Conservation (phyloP, 2,329 filamentous ascomycete genomes). For the Aspergillus tubingensis region DNA sequence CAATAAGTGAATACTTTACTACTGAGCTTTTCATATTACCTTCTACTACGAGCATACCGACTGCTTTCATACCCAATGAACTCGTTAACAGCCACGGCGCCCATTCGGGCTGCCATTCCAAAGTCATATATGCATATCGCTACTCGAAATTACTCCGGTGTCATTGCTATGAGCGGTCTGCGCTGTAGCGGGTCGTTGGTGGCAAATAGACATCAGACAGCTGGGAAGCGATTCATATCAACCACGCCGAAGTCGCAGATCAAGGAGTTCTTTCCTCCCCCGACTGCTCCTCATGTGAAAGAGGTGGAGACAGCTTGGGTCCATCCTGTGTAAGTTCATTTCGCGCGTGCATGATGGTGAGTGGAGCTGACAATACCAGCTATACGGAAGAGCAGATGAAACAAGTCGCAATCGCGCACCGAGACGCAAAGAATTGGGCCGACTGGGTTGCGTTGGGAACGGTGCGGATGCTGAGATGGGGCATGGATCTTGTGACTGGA, state of each 20-base stretch:
- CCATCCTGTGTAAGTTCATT: constrained; percentile 56
- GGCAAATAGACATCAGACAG: constrained; percentile 18
- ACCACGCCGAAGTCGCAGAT: constrained; percentile 39
- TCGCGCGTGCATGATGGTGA: neutral
- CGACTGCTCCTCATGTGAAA: constrained; percentile 61
- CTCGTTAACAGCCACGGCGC: constrained; percentile 28
- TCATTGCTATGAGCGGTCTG: constrained; percentile 27
- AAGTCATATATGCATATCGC: constrained; percentile 28
- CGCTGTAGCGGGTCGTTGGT: constrained; percentile 23
- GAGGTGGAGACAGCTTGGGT: constrained; percentile 68
- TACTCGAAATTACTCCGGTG: constrained; percentile 27
- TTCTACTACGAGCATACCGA: neutral
- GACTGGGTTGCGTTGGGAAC: constrained; percentile 78
- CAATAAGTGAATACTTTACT: neutral
- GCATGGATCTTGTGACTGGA: constrained; percentile 79
- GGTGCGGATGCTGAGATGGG: constrained; percentile 74
- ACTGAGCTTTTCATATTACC: neutral
- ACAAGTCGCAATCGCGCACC: constrained; percentile 72
- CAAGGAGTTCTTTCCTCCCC: constrained; percentile 59
- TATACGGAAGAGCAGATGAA: constrained; percentile 81
- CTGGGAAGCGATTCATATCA: constrained; percentile 39
- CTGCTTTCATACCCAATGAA: constrained; percentile 29
- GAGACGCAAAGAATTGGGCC: constrained; percentile 68
- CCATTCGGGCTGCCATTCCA: constrained; percentile 32
- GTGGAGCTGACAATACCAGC: constrained; percentile 28